Evolutionary conservation across 140 eudicot species (phyloP).

Genomic region (Ambrosia hybrid): DNA sequence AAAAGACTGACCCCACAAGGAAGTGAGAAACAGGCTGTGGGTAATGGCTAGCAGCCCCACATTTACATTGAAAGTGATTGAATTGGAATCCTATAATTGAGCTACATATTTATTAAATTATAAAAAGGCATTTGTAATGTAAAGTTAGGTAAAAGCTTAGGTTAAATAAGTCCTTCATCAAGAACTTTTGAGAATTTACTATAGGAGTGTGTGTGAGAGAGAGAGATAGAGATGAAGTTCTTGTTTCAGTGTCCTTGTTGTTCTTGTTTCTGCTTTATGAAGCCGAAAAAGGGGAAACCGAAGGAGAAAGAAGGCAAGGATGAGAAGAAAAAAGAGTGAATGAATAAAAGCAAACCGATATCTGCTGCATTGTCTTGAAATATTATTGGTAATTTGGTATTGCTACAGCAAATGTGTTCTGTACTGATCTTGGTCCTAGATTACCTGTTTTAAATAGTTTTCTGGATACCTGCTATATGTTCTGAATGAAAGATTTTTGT

Average conservation of each 20-base stretch:
- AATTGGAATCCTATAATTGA: constrained; percentile 46
- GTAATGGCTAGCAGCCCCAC: constrained; percentile 38
- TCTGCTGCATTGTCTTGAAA: constrained; percentile 23
- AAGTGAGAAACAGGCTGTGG: constrained; percentile 41
- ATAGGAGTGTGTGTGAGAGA: constrained; percentile 8
- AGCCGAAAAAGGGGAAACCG: constrained; percentile 63
- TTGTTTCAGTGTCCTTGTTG: constrained; percentile 90
- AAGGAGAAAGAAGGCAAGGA: constrained; percentile 42
- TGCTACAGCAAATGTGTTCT: constrained; percentile 7
- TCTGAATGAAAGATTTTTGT: background rate
- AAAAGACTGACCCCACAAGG: constrained; percentile 34
- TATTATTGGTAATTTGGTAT: constrained; percentile 11
- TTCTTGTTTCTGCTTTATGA: constrained; percentile 86
- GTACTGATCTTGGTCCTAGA: background rate
- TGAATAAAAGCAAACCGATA: background rate
- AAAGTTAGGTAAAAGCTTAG: constrained; percentile 24
- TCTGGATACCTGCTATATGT: background rate
- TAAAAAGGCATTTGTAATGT: constrained; percentile 23
- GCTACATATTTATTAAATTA: constrained; percentile 21
- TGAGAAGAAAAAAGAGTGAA: constrained; percentile 37
- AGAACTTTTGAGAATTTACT: constrained; percentile 6
- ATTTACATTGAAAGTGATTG: constrained; percentile 46
- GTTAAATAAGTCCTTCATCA: constrained; percentile 13
- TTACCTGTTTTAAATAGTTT: background rate
- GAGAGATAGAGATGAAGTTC: constrained; percentile 60